Evolutionary conservation across 2,329 filamentous ascomycete genomes (phyloP).

Genomic region (Epichloe sibirici): DNA sequence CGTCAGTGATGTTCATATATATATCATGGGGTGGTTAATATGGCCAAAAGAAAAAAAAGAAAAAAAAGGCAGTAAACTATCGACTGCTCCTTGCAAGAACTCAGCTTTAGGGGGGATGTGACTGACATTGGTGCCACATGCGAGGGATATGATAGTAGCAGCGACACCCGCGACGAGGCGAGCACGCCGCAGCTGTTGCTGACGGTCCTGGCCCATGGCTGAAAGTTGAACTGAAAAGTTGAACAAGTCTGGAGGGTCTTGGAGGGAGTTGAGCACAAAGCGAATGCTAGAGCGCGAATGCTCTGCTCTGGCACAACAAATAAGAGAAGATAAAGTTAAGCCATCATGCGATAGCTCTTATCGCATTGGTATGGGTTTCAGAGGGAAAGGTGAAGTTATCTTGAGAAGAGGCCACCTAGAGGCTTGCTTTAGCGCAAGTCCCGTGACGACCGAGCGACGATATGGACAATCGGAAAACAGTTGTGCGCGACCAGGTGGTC

Average conservation of each 20-base stretch:
- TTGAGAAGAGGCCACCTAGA: too few species aligned
- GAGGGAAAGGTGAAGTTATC: too few species aligned
- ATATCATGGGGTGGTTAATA: background rate
- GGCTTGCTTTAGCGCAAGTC: too few species aligned
- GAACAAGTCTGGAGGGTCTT: background rate
- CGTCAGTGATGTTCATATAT: background rate
- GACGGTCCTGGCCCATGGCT: conserved; percentile 15
- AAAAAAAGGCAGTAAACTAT: background rate
- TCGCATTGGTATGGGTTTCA: too few species aligned
- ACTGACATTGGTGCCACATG: conserved; percentile 83
- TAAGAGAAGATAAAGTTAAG: too few species aligned
- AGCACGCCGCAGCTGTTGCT: conserved; percentile 39
- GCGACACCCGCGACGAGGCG: conserved; percentile 75
- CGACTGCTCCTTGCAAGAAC: background rate
- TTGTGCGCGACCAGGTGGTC: too few species aligned
- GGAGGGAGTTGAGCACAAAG: background rate
- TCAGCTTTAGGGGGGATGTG: background rate
- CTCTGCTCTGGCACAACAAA: background rate
- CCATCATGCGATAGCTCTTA: too few species aligned
- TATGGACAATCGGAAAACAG: too few species aligned
- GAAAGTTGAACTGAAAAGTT: background rate
- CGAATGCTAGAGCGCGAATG: background rate
- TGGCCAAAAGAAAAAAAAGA: too few species aligned
- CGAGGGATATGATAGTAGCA: conserved; percentile 72
- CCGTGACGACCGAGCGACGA: too few species aligned